A percentile compares a stretch with the other conserved stretches of the same genome.
These are phyloP conservation scores for Pelargonium australe DNA, from an alignment of 441 rosid species.

Conservation along the genomic window DNA sequence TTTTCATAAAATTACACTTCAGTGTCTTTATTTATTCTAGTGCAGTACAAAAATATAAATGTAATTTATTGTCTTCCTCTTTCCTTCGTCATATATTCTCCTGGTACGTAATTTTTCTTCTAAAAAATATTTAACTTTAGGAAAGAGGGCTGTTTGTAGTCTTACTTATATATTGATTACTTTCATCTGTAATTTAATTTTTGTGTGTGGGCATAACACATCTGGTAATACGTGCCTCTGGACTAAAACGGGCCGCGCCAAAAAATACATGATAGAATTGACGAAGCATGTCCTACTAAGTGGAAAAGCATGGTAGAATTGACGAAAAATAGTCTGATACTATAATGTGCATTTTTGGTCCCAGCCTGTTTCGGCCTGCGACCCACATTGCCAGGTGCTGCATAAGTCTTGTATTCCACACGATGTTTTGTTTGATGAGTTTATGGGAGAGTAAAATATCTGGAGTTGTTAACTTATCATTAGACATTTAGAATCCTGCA, in stretches of 20 bases:
- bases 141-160: background rate
- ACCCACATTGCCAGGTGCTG: background rate
- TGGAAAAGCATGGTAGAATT: no score
- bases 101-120: background rate
- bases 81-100: background rate
- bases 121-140: background rate
- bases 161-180: background rate
- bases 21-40: background rate
- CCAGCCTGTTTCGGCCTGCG: no score
- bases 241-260: no score
- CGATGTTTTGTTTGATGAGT: background rate
- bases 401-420: background rate
- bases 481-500: background rate
- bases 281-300: no score
- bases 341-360: no score
- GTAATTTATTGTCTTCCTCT: background rate
- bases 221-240: no score
- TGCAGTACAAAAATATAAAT: background rate
- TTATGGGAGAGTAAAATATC: background rate
- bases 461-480: background rate
- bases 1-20: background rate
- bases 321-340: no score
- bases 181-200: background rate
- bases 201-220: background rate
- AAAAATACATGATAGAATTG: no score